Percentiles rank a stretch among this genome's conserved stretches.
Conservation (phyloP, 2,329 filamentous ascomycete species). For the Colletotrichum zoysiae region DNA sequence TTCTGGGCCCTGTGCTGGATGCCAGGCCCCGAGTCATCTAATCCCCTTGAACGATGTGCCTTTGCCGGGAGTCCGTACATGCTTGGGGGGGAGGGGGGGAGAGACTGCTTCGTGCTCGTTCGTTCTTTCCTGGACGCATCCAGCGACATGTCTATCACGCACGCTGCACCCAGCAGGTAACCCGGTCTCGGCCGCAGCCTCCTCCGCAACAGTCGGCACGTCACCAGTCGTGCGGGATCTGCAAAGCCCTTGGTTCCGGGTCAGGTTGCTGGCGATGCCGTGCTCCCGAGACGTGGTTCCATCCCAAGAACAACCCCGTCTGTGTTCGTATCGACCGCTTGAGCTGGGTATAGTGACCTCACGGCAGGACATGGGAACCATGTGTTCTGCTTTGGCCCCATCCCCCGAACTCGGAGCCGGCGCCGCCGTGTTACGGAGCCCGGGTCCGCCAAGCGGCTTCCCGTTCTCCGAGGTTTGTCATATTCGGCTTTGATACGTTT, state of each 20-base stretch:
- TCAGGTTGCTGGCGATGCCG: neutral
- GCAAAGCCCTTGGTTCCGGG: neutral
- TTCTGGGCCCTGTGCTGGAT: neutral
- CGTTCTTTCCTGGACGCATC: neutral
- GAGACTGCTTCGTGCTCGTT: neutral
- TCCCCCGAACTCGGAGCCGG: constrained; percentile 11
- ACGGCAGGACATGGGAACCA: constrained; percentile 13
- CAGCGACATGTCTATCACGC: neutral
- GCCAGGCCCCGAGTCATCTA: neutral
- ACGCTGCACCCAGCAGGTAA: too few species aligned
- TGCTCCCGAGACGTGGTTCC: neutral
- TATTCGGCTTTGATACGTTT: neutral
- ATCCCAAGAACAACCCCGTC: neutral
- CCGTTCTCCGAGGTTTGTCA: neutral
- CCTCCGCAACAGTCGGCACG: neutral
- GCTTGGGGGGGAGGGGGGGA: too few species aligned
- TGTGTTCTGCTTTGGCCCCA: constrained; percentile 6
- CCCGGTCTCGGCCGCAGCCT: neutral
- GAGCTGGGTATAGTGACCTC: neutral
- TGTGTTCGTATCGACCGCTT: neutral
- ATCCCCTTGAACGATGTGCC: neutral
- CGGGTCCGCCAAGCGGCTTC: constrained; percentile 9
- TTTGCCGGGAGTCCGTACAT: neutral
- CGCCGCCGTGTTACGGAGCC: constrained; percentile 12
- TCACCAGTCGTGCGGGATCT: neutral